Base-by-base conservation (phyloP, 2,329 filamentous ascomycete genomes). In the Alternaria metachromatica region DNA sequence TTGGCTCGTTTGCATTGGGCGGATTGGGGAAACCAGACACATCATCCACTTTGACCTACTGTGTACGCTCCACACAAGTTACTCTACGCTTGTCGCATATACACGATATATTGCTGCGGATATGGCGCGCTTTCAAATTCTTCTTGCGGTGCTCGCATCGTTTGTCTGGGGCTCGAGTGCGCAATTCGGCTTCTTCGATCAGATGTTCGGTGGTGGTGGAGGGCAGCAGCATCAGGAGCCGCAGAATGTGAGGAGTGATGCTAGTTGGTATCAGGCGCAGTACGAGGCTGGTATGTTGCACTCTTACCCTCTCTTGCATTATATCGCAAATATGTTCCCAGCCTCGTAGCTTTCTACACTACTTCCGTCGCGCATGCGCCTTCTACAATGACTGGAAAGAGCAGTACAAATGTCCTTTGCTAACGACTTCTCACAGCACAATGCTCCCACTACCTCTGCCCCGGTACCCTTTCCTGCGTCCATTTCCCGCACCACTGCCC, bases 401-500 rank as follows among this genome's bases (percentile, higher is more conserved):
- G 28, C 28, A 6, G 28, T 30, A 30, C 11, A 6, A 13, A 30
- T 7, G 7, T 20, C 43, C 25, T 30, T 6, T 20, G 12, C 56
- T 64, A 10, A 62, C 41, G 15, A 5, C 23, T 11, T 9, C n/a
- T 9, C 77, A 51, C 59, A 92, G 92, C 94, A n/a, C 86, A 89
- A 73, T 99, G 96, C 85, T 89, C 92, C 74, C 94, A 95, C 72
- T 99, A 97, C 79, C 89, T 99, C 59, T 99, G 96, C 78, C 94
- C 96, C 3, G 93, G 93, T 68, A 98, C 96, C 0, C 87, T 99
- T 64, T 92, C 94, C 37, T 99, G 96, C 83, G 96, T 99, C 7
- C 91, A 96, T 79, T 96, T 97, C 83, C 94, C 96, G 2, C 95
- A 98, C 80, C 96, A 99, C 82, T 99, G 96, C 81, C 96, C 96